A percentile compares a stretch with the other conserved stretches of the same genome.
Conservation (phyloP, 371 early-diverging fungal species). For the Rhizopus microsporus region DNA sequence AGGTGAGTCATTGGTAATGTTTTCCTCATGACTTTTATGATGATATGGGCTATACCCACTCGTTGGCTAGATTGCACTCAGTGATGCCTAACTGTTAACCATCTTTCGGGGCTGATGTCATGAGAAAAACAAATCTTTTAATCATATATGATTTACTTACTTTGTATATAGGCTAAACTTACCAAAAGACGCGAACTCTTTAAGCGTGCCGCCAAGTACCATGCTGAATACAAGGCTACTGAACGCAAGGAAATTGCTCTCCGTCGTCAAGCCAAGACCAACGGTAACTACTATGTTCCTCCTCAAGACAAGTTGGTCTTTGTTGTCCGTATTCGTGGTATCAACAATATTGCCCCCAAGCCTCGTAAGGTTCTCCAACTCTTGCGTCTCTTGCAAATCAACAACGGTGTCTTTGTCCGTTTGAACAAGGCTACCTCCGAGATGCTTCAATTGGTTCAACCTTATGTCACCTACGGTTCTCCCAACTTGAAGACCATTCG, state of each 20-base stretch:
- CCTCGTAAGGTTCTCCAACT: constrained; percentile 99
- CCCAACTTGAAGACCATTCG: constrained; percentile 99
- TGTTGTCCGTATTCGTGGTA: constrained; percentile 95
- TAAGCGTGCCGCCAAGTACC: constrained; percentile 97
- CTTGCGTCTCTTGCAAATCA: constrained; percentile 98
- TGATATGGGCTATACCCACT: constrained; percentile 19
- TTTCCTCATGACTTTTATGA: constrained; percentile 12
- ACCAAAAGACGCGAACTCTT: constrained; percentile 91
- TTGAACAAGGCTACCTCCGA: constrained; percentile 98
- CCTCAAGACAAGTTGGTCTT: constrained; percentile 98
- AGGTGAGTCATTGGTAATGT: constrained; percentile 52
- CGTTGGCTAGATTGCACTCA: constrained; percentile 43
- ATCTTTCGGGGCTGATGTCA: constrained; percentile 75
- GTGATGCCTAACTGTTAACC: constrained; percentile 62
- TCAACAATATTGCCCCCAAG: constrained; percentile 99
- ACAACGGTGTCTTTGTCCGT: constrained; percentile 98
- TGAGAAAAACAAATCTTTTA: background rate
- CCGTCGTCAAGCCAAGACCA: constrained; percentile 89
- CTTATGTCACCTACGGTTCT: constrained; percentile 97
- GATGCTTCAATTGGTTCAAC: constrained; percentile 98
- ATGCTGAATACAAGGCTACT: constrained; percentile 89
- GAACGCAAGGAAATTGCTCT: constrained; percentile 90
- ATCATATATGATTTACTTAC: background rate
- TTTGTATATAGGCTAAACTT: constrained; percentile 64
- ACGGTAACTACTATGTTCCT: constrained; percentile 94